Conservation (phyloP, 1,284 basidiomycete species). For the Melampsora americana region DNA sequence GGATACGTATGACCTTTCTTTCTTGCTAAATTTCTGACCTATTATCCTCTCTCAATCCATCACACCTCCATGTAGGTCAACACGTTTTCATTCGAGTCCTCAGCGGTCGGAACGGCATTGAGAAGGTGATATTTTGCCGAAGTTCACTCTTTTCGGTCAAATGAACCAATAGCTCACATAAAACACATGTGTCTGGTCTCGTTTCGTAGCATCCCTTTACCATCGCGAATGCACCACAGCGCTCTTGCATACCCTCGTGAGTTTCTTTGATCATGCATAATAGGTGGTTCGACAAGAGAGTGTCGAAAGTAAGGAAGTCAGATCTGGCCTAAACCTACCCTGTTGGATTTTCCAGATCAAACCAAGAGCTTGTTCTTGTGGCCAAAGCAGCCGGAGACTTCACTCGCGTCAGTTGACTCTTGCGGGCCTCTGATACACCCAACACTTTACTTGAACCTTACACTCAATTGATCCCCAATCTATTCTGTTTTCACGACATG, state of each 20-base stretch:
- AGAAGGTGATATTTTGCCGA: constrained; percentile 27
- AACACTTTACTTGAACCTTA: too few relatives aligned
- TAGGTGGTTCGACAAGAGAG: background rate
- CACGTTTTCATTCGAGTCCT: constrained; percentile 40
- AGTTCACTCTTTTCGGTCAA: too few relatives aligned
- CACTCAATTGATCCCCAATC: too few relatives aligned
- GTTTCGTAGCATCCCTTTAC: constrained; percentile 37
- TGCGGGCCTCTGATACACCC: too few relatives aligned
- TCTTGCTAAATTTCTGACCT: background rate
- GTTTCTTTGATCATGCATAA: background rate
- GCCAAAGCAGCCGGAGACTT: constrained; percentile 41
- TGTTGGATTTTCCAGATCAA: constrained; percentile 3
- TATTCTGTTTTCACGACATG: too few relatives aligned
- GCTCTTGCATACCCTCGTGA: background rate
- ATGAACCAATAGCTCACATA: background rate
- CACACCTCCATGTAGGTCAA: constrained; percentile 6
- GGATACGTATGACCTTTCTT: too few relatives aligned
- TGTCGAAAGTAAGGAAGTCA: too few relatives aligned
- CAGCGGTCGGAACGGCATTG: constrained; percentile 25
- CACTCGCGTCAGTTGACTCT: constrained; percentile 10
- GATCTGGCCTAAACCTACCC: background rate
- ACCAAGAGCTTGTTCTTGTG: constrained; percentile 26
- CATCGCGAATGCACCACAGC: constrained; percentile 36
- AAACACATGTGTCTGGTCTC: background rate
- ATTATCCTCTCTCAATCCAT: background rate